Evolutionary conservation across 2,329 filamentous ascomycete species (phyloP), one percentile per base, ranked within the genome.

Genomic region (Domatiomyces globalis): DNA sequence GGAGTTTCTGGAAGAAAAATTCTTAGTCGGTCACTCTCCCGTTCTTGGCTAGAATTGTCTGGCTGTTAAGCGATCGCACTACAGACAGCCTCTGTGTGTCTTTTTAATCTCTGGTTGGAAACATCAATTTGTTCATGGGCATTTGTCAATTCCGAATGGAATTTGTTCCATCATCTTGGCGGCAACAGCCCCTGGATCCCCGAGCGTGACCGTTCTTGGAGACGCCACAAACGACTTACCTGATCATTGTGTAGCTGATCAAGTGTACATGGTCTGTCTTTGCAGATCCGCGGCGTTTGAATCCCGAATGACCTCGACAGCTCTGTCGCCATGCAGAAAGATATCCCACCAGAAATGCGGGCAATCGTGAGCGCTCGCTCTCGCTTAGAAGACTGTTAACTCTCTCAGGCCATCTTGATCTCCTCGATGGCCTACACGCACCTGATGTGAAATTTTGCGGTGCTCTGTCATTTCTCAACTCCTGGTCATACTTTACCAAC

Each of bases 161-260:
- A 75, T 57, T 63, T 77, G 22, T 61, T 75, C 27, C 70, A 77
- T 55, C 73, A 79, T 58, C 63, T 78, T 4, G 75, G 76, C 4
- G 75, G 76, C 2, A 74, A 75, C 60, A 72, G 75, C 0, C 76
- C 75, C 1, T 79, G 75, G 75, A 69, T 77, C 39, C 70, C 74
- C 48, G 76, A 75, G 56, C 55, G 65, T 1, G 62, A 68, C 43
- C 68, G 70, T 39, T 39, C 60, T 69, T 2, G 61, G 70, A 12
- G 65, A 65, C 10, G 64, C 64, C 6, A 69, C 68, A 4, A 66
- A 74, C 46, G 66, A 63, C 1, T 61, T 70, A 4, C 76, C 76
- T 0, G 61, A 67, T 5, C 69, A 69, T 2, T 80, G 77, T 58
- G 60, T 63, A 15, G 67, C 79, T 5, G 72, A 78, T 51, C 76